Conservation (phyloP, 2,329 filamentous ascomycete genomes). For the Amesomyces nigricolor region DNA sequence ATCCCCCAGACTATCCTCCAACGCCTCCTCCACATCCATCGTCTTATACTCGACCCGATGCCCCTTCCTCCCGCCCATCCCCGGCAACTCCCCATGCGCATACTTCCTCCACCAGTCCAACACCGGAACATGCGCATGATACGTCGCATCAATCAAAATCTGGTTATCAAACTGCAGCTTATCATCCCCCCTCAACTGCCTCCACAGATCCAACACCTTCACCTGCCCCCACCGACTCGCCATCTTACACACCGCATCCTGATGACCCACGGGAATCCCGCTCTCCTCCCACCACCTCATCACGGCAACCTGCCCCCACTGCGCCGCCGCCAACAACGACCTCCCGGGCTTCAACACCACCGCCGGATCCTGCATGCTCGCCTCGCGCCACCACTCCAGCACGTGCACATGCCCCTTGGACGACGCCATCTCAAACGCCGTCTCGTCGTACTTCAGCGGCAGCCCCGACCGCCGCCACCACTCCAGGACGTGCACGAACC, state of each 20-base stretch:
- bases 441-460: slow-evolving; percentile 77
- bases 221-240: slow-evolving; percentile 83
- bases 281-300: slow-evolving; percentile 86
- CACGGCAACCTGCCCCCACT: slow-evolving; percentile 70
- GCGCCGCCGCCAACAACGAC: slow-evolving; percentile 75
- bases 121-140: slow-evolving; percentile 76
- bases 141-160: slow-evolving; percentile 73
- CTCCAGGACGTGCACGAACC: slow-evolving; percentile 81
- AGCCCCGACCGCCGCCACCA: slow-evolving; percentile 78
- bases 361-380: slow-evolving; percentile 52
- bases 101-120: slow-evolving; percentile 89
- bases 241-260: slow-evolving; percentile 76
- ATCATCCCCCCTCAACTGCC: slow-evolving; percentile 60
- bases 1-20: slow-evolving; percentile 77
- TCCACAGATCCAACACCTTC: slow-evolving; percentile 77
- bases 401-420: slow-evolving; percentile 79
- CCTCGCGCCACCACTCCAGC: slow-evolving; percentile 87
- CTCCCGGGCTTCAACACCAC: slow-evolving; percentile 73
- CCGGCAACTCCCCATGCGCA: slow-evolving; percentile 49
- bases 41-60: slow-evolving; percentile 87
- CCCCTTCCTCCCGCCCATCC: slow-evolving; percentile 50
- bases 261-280: slow-evolving; percentile 71
- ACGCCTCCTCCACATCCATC: slow-evolving; percentile 89
- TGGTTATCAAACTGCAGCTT: slow-evolving; percentile 34
- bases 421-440: slow-evolving; percentile 81